Percentiles rank a stretch among this genome's conserved stretches.
These are phyloP conservation scores for Cyclotella choctawhatcheeana DNA, from an alignment of 108 stramenopile genomes.

Conservation along the genomic window DNA sequence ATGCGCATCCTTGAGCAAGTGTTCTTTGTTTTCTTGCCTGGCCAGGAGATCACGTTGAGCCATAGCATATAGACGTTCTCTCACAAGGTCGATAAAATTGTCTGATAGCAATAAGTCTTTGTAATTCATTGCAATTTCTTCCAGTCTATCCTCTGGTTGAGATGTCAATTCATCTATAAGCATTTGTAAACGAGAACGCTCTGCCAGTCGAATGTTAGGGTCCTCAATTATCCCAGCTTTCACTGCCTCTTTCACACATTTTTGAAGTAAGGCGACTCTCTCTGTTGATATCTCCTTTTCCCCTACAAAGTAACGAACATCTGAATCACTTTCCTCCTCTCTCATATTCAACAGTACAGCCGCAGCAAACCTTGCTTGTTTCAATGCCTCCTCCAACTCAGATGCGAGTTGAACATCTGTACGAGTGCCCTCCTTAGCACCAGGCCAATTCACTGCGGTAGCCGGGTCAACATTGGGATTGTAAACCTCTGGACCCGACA, in stretches of 20 bases:
- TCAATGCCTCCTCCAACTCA: conserved; percentile 68
- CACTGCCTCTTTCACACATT: conserved; percentile 66
- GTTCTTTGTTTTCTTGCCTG: conserved; percentile 41
- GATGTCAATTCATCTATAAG: conserved; percentile 75
- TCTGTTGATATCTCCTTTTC: conserved; percentile 57
- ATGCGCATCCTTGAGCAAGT: conserved; percentile 51
- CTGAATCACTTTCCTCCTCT: conserved; percentile 37
- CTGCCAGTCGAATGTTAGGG: conserved; percentile 61
- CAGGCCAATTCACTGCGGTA: conserved; percentile 85
- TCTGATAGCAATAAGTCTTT: conserved; percentile 88
- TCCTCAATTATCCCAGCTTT: conserved; percentile 77
- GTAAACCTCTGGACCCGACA: conserved; percentile 86
- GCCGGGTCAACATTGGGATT: conserved; percentile 85
- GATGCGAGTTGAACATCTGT: conserved; percentile 66
- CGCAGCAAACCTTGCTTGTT: conserved; percentile 83
- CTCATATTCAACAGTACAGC: conserved; percentile 63
- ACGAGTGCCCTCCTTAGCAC: conserved; percentile 72
- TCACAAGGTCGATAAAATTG: conserved; percentile 70
- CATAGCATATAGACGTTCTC: conserved; percentile 69
- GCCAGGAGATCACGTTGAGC: conserved; percentile 71
- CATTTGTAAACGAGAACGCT: conserved; percentile 72
- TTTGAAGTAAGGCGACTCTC: conserved; percentile 66
- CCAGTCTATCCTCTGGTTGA: conserved; percentile 83
- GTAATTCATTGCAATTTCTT: conserved; percentile 77
- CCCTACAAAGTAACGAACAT: conserved; percentile 63